Evolutionary conservation across 164 flowering plant genomes (phyloP).

Genomic region (Chimonanthus praecox): DNA sequence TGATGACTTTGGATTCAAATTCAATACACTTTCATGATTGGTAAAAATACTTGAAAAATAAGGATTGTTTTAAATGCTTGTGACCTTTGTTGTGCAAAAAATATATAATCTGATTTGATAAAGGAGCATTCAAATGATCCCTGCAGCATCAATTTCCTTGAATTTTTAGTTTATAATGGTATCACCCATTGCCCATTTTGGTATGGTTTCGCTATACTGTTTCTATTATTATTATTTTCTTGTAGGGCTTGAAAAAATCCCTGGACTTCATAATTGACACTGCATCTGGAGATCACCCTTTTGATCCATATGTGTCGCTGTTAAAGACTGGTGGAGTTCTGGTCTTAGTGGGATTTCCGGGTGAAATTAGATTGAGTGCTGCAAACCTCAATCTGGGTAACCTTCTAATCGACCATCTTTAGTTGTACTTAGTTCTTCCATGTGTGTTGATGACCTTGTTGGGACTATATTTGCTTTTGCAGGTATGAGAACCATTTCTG

Average conservation of each 20-base stretch:
- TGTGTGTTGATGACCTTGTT: not conserved
- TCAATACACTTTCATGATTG: not conserved
- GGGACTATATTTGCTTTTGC: conserved; percentile 10
- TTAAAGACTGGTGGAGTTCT: conserved; percentile 60
- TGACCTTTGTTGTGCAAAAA: not conserved
- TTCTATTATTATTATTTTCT: not conserved
- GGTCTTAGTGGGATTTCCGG: conserved; percentile 71
- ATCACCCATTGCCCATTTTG: not conserved
- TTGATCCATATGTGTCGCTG: conserved; percentile 70
- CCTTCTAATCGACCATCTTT: not conserved
- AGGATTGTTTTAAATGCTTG: not conserved
- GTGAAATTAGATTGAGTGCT: conserved; percentile 69
- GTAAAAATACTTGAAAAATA: not conserved
- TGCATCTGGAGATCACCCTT: conserved; percentile 83
- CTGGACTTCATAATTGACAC: conserved; percentile 72
- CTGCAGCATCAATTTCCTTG: not conserved
- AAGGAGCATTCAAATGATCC: not conserved
- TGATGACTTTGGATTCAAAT: not conserved
- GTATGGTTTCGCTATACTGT: not conserved
- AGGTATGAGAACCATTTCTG: conserved; percentile 63
- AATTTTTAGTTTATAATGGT: not conserved
- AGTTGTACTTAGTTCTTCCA: not conserved
- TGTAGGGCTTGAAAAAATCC: conserved; percentile 47
- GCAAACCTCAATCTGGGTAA: conserved; percentile 58
- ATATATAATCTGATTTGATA: not conserved